Evolutionary conservation across 768 basidiomycete species (phyloP), one percentile per base, ranked within the genome.

Genomic region (Lyophyllum semitale): DNA sequence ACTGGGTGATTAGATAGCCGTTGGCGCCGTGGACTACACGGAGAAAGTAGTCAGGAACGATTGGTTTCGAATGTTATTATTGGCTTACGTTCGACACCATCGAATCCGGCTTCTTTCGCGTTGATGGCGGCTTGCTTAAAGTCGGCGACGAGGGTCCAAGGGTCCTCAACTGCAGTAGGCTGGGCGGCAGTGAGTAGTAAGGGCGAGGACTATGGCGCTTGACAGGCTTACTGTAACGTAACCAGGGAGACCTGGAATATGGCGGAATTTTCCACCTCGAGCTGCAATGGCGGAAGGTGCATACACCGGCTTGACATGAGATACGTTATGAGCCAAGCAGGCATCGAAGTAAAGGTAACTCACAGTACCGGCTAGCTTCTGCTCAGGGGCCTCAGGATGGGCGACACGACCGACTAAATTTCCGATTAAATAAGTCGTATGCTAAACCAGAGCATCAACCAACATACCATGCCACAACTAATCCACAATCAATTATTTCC

Each of bases 41-140:
- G 20, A 51, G 26, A 20, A 45, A 40, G 43, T 23, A 9, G 25
- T 44, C 23, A 44, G 25, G n/a, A 44, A 12, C 43, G n/a, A 9
- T 26, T 23, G 18, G 6, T 23, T 26, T 8, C 11, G 13, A 11
- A 3, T 17, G 20, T 22, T 29, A 30, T 23, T 30, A 51, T 9
- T 18, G 2, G 60, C 73, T 50, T 62, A 77, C 78, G 53, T 67
- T 84, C 81, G 25, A 83, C 75, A 4, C 82, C 82, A 59, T 84
- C 83, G 59, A 82, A 83, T 2, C 82, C 83, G n/a, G 80, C 79
- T 48, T 72, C 70, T 42, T 78, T 78, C 1, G 81, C 81, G 45
- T 78, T 78, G 27, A 72, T 51, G 1, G 80, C 81, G 1, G 80
- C 78, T 50, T 73, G 59, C 50, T 71, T 76, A 66, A 70, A 83